Conservation (phyloP, 148 eudicot genomes). For the Chenopodium quinoa region DNA sequence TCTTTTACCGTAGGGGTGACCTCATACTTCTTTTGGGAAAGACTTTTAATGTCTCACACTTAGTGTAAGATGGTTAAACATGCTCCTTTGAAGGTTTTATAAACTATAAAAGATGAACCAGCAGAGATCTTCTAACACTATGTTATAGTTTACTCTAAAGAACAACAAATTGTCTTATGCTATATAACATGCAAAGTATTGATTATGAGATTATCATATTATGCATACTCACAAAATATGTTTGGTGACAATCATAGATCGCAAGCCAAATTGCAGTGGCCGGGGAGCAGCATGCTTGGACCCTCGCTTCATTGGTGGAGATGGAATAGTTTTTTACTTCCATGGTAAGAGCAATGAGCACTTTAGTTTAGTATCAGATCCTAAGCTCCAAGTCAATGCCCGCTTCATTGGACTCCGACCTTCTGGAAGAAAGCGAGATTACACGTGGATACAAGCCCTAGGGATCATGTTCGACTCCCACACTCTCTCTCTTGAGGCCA, state of each 20-base stretch:
- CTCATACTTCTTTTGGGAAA: no score
- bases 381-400: slow-evolving; percentile 63
- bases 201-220: no score
- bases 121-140: neutral
- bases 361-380: slow-evolving; percentile 62
- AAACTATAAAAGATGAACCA: neutral
- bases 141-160: neutral
- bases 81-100: no score
- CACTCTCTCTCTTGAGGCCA: slow-evolving; percentile 53
- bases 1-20: no score
- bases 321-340: slow-evolving; percentile 72
- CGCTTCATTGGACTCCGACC: slow-evolving; percentile 67
- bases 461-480: slow-evolving; percentile 54
- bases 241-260: slow-evolving; percentile 30
- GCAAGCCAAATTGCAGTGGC: slow-evolving; percentile 57
- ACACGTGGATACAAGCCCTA: slow-evolving; percentile 75
- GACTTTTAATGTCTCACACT: no score
- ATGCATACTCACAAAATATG: neutral
- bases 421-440: slow-evolving; percentile 48
- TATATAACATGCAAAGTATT: neutral
- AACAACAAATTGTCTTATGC: neutral
- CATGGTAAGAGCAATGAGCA: slow-evolving; percentile 66
- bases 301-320: slow-evolving; percentile 77
- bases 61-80: no score
- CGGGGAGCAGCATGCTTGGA: slow-evolving; percentile 72